Base-by-base conservation (phyloP, 805 yeast species). In the Gaillardinia entomophila region DNA sequence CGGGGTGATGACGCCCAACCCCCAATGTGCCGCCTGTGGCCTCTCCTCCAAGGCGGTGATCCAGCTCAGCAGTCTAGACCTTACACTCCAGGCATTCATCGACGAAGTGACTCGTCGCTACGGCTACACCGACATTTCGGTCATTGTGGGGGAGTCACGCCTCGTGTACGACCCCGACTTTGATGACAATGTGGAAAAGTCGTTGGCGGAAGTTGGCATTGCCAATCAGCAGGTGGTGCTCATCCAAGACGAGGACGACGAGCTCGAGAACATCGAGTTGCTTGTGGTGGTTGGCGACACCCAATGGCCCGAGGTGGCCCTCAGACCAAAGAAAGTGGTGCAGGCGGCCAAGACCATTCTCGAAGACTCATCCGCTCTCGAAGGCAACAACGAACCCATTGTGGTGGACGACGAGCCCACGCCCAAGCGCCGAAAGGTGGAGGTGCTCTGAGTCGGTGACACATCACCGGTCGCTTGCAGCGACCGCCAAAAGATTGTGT, bases 161-260 rank as follows among this genome's bases (percentile, higher is more conserved):
- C 66, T 92, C 38, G 53, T 92, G 6, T 86, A 85, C 45, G 98
- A 92, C 57, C 69, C 69, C 36, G 98, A 90, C 49, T 88, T 85
- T 53, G 95, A 86, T 31, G 97, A 89, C 48, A 80, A 90, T 48
- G 46, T 67, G 10, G 62, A 60, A 0, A 65, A 61, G 22, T 52
- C 66, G 1, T 57, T 92, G 12, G 35, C 41, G 1, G 74, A 72
- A 1, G 54, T 81, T 12, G 82, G 82, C 7, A 60, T 88, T 18
- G 45, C 41, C 4, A 58, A 64, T 31, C 92, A 90, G n/a, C 71
- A 77, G 14, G 65, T 80, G 14, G 25, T 92, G 12, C 71, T 81
- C 2, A 68, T 92, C 12, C 76, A 81, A 29, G 98, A 92, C 56
- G 96, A 90, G 33, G 80, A 77, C 26, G 96, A 84, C 41, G 60